Base-by-base conservation (phyloP, 2,329 filamentous ascomycete genomes). In the Dendrostoma leiphaemia region DNA sequence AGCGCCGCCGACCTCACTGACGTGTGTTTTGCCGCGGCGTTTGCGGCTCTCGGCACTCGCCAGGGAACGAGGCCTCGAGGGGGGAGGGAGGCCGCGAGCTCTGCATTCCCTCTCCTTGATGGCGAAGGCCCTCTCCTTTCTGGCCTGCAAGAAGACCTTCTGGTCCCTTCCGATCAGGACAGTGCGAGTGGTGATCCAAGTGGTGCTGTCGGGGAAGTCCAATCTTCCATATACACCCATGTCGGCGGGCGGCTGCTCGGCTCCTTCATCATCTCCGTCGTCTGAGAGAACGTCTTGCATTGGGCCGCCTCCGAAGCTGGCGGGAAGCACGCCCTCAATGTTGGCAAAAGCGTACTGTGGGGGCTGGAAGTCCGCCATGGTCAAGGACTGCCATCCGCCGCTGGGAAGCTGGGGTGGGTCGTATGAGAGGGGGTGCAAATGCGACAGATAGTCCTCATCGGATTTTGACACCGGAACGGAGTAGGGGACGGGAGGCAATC, bases 1-100 rank as follows among this genome's bases (percentile, higher is more conserved):
- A 72, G 89, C 87, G 51, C 86, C 86, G 61, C 85, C 85, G 64
- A 84, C 83, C 62, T 87, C 83, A 67, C 84, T 88, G 66, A 88
- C 80, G 61, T 86, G 86, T 48, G 84, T 82, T 71, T 82, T 83
- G 70, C 78, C 81, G 64, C 81, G 83, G 59, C 82, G 83, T 60
- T 73, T 74, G 59, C 75, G 73, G 59, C 81, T 32, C 17, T 15
- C 78, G 29, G 75, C 72, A 45, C 72, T 74, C 44, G 28, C 29
- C 4, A 29, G 2, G 6, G 44, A 28, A 7, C 44, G 44, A 15
- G 78, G 75, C 7, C 79, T 80, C 2, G 74, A 71, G 1, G 80
- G 73, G 31, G 79, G 74, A 43, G 80, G 79, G 56, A 84, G 66
- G 6, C 79, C 79, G 40, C 69, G 67, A 49, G 68, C 71, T 15